Evolutionary conservation across 805 yeast species (phyloP).

Genomic region (Lipomyces kockii): DNA sequence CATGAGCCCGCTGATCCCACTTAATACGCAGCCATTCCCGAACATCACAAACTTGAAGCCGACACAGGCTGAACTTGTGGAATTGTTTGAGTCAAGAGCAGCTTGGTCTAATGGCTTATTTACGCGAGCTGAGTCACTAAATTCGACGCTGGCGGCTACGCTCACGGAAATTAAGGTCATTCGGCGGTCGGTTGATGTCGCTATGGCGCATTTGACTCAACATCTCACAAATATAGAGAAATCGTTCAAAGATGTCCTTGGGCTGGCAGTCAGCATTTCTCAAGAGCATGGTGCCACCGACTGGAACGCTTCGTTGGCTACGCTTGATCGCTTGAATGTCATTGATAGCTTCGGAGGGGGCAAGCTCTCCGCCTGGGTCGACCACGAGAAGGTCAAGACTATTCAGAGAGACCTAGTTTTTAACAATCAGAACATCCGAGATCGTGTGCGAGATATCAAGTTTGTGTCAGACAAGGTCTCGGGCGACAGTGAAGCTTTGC

Average conservation of each 20-base stretch:
- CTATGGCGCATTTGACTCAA: constrained; percentile 39
- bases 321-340: constrained; percentile 25
- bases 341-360: constrained; percentile 32
- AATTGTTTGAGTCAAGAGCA: constrained; percentile 31
- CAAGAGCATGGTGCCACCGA: constrained; percentile 35
- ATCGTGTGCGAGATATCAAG: constrained; percentile 37
- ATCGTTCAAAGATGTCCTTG: constrained; percentile 38
- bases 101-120: constrained; percentile 30
- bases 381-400: constrained; percentile 18
- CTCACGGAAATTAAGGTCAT: constrained; percentile 36
- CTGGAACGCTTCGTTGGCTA: constrained; percentile 28
- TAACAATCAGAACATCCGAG: constrained; percentile 30
- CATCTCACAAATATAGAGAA: constrained; percentile 37
- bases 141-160: constrained; percentile 20
- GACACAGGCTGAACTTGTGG: constrained; percentile 27
- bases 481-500: constrained; percentile 25
- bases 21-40: constrained; percentile 34
- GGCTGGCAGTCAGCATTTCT: constrained; percentile 37
- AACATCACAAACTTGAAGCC: constrained; percentile 27
- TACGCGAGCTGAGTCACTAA: constrained; percentile 33
- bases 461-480: constrained; percentile 34
- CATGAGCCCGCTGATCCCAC: constrained; percentile 30
- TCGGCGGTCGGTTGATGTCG: constrained; percentile 39
- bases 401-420: constrained; percentile 27
- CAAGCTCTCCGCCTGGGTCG: constrained; percentile 36